A percentile compares a stretch with the other conserved stretches of the same genome.
Conservation (phyloP, 352 stramenopile genomes). For the Lagenidium giganteum region DNA sequence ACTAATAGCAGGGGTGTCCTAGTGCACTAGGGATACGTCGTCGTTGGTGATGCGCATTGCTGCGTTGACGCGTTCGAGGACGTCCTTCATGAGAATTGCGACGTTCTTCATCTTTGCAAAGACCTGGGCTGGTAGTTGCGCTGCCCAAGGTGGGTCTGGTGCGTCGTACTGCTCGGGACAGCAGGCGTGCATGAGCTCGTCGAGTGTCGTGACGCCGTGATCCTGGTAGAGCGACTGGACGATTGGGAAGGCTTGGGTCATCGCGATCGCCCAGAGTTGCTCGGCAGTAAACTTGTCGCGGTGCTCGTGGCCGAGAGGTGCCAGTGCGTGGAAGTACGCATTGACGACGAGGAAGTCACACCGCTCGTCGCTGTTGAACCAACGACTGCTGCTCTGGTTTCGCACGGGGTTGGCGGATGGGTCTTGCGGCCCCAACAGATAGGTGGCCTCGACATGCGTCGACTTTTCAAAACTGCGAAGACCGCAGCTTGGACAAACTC, state of each 20-base stretch:
- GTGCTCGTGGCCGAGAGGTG: slow-evolving; percentile 30
- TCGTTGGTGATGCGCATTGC: no score
- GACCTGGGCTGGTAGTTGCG: no score
- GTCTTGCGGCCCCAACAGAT: no score
- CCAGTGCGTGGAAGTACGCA: slow-evolving; percentile 43
- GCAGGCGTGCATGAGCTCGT: slow-evolving; percentile 25
- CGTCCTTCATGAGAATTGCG: no score
- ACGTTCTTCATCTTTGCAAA: no score
- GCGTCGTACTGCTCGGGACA: no score
- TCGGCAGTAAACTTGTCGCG: slow-evolving; percentile 13
- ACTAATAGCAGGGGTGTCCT: no score
- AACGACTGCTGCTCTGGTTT: slow-evolving; percentile 1
- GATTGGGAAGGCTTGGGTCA: slow-evolving; percentile 23
- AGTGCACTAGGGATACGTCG: no score
- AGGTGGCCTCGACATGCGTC: slow-evolving; percentile 15
- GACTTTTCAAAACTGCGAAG: slow-evolving; percentile 27
- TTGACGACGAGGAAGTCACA: slow-evolving; percentile 46
- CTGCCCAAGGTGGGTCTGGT: no score
- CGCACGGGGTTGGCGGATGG: no score
- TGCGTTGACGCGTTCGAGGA: no score
- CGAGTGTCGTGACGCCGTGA: slow-evolving; percentile 22
- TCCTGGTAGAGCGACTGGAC: slow-evolving; percentile 25
- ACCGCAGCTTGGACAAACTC: slow-evolving; percentile 24
- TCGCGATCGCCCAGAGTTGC: slow-evolving; percentile 32
- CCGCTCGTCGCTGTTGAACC: slow-evolving; percentile 18